phyloP scores from a whole-genome alignment of 2,329 filamentous ascomycete species.

The Stachybotrys chartarum region DNA sequence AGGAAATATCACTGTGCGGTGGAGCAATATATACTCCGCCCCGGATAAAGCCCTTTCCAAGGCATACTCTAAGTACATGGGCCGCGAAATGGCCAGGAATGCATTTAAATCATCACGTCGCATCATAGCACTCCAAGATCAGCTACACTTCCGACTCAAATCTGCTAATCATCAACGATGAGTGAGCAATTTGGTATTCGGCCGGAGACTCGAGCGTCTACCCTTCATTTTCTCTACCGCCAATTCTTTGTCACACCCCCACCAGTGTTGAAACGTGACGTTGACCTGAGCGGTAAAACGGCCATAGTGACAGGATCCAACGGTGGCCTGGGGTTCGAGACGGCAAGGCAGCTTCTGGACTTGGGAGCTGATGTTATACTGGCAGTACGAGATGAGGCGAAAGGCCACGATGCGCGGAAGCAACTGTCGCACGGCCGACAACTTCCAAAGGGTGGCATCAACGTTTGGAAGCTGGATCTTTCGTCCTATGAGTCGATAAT shows the following conservation, averaged over 20 bases:
- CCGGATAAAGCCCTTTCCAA: too few relatives aligned
- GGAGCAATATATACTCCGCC: too few relatives aligned
- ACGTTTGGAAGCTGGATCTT: constrained; percentile 7
- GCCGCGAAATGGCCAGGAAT: too few relatives aligned
- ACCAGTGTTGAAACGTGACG: not conserved
- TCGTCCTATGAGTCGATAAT: not conserved
- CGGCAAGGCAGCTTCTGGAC: constrained; percentile 28
- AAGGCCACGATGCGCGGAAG: constrained; percentile 29
- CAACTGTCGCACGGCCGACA: constrained; percentile 14
- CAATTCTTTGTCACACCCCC: constrained; percentile 1
- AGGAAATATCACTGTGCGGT: too few relatives aligned
- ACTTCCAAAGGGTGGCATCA: constrained; percentile 22
- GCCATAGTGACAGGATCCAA: constrained; percentile 40
- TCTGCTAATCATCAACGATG: too few relatives aligned
- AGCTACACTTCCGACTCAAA: too few relatives aligned
- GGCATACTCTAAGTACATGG: too few relatives aligned
- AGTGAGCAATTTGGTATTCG: too few relatives aligned
- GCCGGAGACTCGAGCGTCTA: not conserved
- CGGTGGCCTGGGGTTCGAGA: constrained; percentile 35
- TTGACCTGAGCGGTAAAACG: constrained; percentile 21
- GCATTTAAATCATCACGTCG: too few relatives aligned
- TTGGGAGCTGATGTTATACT: constrained; percentile 31
- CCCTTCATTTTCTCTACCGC: not conserved
- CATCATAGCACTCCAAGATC: too few relatives aligned
- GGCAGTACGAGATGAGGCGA: constrained; percentile 28